A percentile compares a stretch with the other conserved stretches of the same genome.
Evolutionary conservation across 106 monocot genomes (phyloP).

Genomic region (Alisma plantagoaquatica): DNA sequence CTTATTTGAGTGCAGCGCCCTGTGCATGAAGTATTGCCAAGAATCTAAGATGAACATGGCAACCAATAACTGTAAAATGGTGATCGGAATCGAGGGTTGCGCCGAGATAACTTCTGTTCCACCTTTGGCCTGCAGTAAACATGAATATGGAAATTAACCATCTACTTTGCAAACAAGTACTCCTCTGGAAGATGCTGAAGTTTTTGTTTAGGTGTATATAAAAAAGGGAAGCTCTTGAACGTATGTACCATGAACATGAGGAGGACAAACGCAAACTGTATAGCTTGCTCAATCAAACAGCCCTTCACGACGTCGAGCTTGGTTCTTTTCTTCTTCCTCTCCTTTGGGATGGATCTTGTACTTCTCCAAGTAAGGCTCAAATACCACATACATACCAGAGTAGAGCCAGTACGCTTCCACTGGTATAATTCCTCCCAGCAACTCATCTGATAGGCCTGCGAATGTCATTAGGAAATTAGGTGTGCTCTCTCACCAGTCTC

Average conservation of each 20-base stretch:
- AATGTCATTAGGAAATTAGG: constrained; percentile 32
- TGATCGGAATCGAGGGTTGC: too few relatives aligned
- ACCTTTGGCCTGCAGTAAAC: too few relatives aligned
- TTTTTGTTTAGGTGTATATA: not conserved
- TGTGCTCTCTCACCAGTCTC: too few relatives aligned
- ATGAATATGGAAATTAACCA: not conserved
- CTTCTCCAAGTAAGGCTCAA: constrained; percentile 19
- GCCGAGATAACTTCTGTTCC: not conserved
- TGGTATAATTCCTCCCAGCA: constrained; percentile 62
- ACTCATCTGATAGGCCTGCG: constrained; percentile 40
- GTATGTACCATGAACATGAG: too few relatives aligned
- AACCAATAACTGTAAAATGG: constrained; percentile 10
- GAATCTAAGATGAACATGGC: constrained; percentile 16
- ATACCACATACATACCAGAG: constrained; percentile 48
- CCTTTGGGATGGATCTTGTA: constrained; percentile 46
- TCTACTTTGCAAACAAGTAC: too few relatives aligned
- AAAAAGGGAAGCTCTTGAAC: not conserved
- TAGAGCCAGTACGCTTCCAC: constrained; percentile 70
- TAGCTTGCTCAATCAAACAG: constrained; percentile 57
- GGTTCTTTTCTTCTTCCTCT: constrained; percentile 48
- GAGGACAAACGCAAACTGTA: constrained; percentile 58
- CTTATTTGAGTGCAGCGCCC: constrained; percentile 15
- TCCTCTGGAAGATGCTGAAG: not conserved
- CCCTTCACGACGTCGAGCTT: constrained; percentile 43
- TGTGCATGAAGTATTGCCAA: constrained; percentile 21